Evolutionary conservation across 1,284 basidiomycete genomes (phyloP), one percentile per base, ranked within the genome.

Genomic region (Coniferiporia weirii): DNA sequence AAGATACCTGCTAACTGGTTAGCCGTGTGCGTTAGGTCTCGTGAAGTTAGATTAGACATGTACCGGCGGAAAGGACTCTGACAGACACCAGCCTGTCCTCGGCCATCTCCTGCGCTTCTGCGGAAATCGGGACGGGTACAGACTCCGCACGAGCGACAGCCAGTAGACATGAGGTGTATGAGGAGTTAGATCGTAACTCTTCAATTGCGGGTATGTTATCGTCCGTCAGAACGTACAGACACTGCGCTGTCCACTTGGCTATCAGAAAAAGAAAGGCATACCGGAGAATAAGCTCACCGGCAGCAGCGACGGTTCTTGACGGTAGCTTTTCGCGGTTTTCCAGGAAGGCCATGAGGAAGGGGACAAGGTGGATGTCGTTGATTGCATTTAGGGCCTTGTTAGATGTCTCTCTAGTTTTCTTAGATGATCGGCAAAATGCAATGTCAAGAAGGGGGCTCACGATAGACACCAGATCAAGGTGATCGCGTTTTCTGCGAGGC

Each of bases 391-490:
- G 77, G 3, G 93, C 91, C 74, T 95, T 95, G 73, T 93, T 91
- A 56, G 89, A 94, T 1, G 93, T 93, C 78, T 94, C 91, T 70
- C 91, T 91, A 78, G 71, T 64, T 72, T 69, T 52, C 67, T 72
- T 72, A 72, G 67, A 66, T 56, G 52, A 38, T 56, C 20, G 27
- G n/a, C 46, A 27, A 45, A 56, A 36, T 46, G 44, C 6, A 3
- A 12, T 34, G 13, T 20, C 53, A 13, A 35, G 9, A 54, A 57
- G 45, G 13, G 8, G 4, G 79, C 91, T 82, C 74, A 94, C 92
- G 91, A 91, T 61, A 98, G 79, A 73, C 92, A 94, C 95, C 95
- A 97, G 34, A 98, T 72, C 20, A 91, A 83, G 8, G 91, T 93
- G 63, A 96, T 89, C 32, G 95, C 82, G 71, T 94, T 96, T 66